A percentile compares a stretch with the other conserved stretches of the same genome.
These are phyloP conservation scores for Rhizopogon vulgaris DNA, from an alignment of 768 basidiomycete species.

Conservation along the genomic window DNA sequence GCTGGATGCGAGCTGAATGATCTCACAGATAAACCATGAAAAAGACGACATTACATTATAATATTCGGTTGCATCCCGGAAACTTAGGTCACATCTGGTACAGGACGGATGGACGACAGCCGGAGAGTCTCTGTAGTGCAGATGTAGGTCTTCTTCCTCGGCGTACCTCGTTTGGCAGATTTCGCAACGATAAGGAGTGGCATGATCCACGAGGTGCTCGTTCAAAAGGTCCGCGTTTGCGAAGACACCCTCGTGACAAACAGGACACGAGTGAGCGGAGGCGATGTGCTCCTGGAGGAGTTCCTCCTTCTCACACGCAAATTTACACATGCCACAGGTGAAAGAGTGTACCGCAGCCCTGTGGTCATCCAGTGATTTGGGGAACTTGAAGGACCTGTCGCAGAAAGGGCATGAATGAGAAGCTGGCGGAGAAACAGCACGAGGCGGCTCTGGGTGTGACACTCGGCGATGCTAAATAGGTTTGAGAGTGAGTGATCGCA, in stretches of 20 bases:
- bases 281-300: slow-evolving; percentile 21
- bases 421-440: not conserved
- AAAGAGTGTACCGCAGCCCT: not conserved
- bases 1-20: slow-evolving; percentile 23
- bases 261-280: slow-evolving; percentile 25
- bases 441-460: not conserved
- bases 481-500: not conserved
- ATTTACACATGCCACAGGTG: not conserved
- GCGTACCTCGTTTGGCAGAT: slow-evolving; percentile 18
- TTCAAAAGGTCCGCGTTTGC: slow-evolving; percentile 17
- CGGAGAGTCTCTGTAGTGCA: slow-evolving; percentile 34
- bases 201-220: slow-evolving; percentile 26
- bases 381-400: not conserved
- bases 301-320: not conserved
- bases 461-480: not conserved
- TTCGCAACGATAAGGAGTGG: slow-evolving; percentile 18
- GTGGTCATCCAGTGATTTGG: not conserved
- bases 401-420: not conserved
- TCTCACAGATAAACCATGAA: not conserved
- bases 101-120: slow-evolving; percentile 32
- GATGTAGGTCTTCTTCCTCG: slow-evolving; percentile 30
- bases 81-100: slow-evolving; percentile 26
- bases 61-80: slow-evolving; percentile 24
- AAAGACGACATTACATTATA: slow-evolving; percentile 19
- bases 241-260: slow-evolving; percentile 27